phyloP scores from a whole-genome alignment of 305 asterid species.

The Monarda citriodora region DNA sequence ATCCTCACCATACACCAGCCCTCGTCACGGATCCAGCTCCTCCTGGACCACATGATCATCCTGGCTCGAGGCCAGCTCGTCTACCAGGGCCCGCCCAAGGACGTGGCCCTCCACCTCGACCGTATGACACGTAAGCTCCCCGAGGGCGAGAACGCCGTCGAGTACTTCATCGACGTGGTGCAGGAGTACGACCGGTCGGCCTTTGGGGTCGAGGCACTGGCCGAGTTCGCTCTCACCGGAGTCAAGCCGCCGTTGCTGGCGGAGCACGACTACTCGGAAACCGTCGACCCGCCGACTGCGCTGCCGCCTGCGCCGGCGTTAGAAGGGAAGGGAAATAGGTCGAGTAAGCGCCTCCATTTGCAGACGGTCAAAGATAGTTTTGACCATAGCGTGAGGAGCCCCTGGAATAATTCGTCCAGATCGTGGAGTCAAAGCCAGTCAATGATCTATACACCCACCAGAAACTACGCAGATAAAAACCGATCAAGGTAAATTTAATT shows the following conservation, averaged over 20 bases:
- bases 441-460: conserved; percentile 55
- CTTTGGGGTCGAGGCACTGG: conserved; percentile 68
- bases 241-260: conserved; percentile 60
- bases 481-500: conserved; percentile 47
- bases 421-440: conserved; percentile 65
- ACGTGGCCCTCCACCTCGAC: conserved; percentile 59
- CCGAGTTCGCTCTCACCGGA: conserved; percentile 72
- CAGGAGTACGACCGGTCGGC: conserved; percentile 83
- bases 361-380: conserved; percentile 27
- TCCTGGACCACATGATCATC: conserved; percentile 78
- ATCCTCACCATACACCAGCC: conserved; percentile 92
- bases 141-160: conserved; percentile 70
- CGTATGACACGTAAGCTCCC: conserved; percentile 65
- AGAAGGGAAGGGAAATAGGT: neutral
- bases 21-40: conserved; percentile 69
- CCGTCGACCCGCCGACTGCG: conserved; percentile 29
- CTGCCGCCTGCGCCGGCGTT: conserved; percentile 1
- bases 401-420: conserved; percentile 58
- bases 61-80: conserved; percentile 93
- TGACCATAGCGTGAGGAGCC: conserved; percentile 73
- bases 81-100: conserved; percentile 88
- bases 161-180: conserved; percentile 72
- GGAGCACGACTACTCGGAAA: conserved; percentile 19
- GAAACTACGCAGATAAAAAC: conserved; percentile 32
- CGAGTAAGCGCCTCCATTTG: conserved; percentile 40